Evolutionary conservation across 106 monocot genomes (phyloP).

Genomic region (Dactylorhiza incarnata): DNA sequence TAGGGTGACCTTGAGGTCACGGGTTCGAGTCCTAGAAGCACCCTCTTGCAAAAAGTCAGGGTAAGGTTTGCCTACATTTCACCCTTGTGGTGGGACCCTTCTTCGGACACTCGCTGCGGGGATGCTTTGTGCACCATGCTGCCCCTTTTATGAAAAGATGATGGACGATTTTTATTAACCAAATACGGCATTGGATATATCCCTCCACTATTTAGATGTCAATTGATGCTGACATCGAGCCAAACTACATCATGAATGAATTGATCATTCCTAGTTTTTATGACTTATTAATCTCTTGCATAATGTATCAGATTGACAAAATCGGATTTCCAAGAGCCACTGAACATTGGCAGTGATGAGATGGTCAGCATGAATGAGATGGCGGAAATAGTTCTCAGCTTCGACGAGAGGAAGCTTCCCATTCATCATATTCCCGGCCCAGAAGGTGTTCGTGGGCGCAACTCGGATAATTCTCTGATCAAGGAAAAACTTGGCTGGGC

Average conservation of each 20-base stretch:
- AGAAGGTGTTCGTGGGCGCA: slow-evolving; percentile 93
- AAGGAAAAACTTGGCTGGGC: slow-evolving; percentile 96
- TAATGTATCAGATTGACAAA: slow-evolving; percentile 50
- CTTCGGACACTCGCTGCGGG: too few species aligned
- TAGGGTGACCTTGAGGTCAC: too few species aligned
- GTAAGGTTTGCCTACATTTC: too few species aligned
- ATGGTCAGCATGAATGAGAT: slow-evolving; percentile 99
- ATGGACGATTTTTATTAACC: too few species aligned
- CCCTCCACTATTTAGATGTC: too few species aligned
- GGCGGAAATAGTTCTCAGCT: slow-evolving; percentile 88
- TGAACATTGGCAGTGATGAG: slow-evolving; percentile 91
- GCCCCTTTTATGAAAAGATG: too few species aligned
- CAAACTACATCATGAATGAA: background rate
- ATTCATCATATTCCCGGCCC: slow-evolving; percentile 98
- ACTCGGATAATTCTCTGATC: slow-evolving; percentile 87
- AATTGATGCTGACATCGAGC: too few species aligned
- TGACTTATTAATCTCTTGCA: background rate
- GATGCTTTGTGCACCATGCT: too few species aligned
- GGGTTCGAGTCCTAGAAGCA: too few species aligned
- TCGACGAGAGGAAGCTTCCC: slow-evolving; percentile 76
- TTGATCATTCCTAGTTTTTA: background rate
- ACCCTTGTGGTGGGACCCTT: too few species aligned
- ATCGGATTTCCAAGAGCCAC: slow-evolving; percentile 82
- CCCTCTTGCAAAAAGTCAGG: too few species aligned
- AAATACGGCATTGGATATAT: too few species aligned